A percentile compares a stretch with the other conserved stretches of the same genome.
Conservation (phyloP, 768 basidiomycete species). For the Lentinula boryana region DNA sequence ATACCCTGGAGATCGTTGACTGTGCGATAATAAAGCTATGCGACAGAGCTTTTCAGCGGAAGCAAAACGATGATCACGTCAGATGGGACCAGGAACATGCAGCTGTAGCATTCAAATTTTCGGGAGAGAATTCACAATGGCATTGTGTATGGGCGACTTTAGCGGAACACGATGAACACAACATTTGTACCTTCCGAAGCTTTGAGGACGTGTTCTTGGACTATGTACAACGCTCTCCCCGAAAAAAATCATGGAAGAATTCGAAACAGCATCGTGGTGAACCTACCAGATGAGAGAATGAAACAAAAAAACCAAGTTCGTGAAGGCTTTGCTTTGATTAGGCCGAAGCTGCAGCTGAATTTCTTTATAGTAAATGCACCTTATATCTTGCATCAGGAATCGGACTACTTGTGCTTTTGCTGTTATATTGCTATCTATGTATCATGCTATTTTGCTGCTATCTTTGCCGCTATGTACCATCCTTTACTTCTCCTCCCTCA, state of each 20-base stretch:
- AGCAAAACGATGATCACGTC: conserved; percentile 25
- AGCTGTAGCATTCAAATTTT: conserved; percentile 48
- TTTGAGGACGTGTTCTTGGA: conserved; percentile 58
- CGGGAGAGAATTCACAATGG: conserved; percentile 37
- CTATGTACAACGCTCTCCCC: conserved; percentile 34
- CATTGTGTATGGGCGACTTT: conserved; percentile 64
- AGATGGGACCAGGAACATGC: conserved; percentile 40
- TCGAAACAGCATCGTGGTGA: not conserved
- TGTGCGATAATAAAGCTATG: conserved; percentile 48
- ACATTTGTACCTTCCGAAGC: conserved; percentile 45
- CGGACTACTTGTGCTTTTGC: not conserved
- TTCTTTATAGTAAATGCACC: no score
- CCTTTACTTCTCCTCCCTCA: not conserved
- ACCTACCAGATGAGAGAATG: not conserved
- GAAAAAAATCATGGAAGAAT: conserved; percentile 18
- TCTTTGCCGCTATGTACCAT: not conserved
- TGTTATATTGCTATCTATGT: not conserved
- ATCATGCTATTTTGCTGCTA: not conserved
- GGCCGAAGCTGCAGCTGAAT: no score
- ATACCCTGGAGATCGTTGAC: conserved; percentile 43
- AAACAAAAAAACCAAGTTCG: no score
- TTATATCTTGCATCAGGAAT: not conserved
- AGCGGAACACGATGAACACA: conserved; percentile 38
- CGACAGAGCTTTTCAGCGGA: conserved; percentile 52
- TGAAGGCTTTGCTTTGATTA: not conserved